Evolutionary conservation across 2,329 filamentous ascomycete genomes (phyloP).

Genomic region (Parasarocladium wereldwijsianum): DNA sequence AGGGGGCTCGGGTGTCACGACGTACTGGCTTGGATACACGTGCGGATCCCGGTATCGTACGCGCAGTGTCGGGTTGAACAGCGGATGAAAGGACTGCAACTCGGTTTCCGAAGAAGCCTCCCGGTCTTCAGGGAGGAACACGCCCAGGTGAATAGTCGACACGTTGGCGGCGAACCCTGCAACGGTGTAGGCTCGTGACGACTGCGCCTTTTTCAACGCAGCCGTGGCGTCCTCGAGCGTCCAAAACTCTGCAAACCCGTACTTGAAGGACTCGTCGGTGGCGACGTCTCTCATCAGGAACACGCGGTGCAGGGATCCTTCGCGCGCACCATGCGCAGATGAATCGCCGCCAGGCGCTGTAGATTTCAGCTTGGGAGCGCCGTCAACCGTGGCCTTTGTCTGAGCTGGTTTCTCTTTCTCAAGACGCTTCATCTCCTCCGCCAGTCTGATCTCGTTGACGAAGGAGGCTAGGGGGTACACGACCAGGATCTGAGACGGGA

Average conservation of each 20-base stretch:
- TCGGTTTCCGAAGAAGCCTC: slow-evolving; percentile 38
- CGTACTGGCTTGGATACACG: slow-evolving; percentile 52
- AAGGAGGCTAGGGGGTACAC: slow-evolving; percentile 56
- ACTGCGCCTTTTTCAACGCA: slow-evolving; percentile 57
- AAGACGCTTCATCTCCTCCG: slow-evolving; percentile 58
- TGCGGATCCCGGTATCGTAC: slow-evolving; percentile 66
- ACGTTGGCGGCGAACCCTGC: slow-evolving; percentile 56
- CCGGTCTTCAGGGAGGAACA: slow-evolving; percentile 62
- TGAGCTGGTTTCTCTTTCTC: slow-evolving; percentile 45
- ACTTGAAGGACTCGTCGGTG: slow-evolving; percentile 61
- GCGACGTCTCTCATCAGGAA: slow-evolving; percentile 61
- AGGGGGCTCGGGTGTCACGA: slow-evolving; percentile 37
- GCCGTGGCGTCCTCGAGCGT: slow-evolving; percentile 62
- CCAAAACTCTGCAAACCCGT: slow-evolving; percentile 74
- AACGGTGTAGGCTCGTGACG: slow-evolving; percentile 63
- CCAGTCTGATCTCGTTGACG: slow-evolving; percentile 58
- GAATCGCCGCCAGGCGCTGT: slow-evolving; percentile 40
- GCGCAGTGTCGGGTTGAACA: slow-evolving; percentile 51
- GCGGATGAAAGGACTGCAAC: slow-evolving; percentile 52
- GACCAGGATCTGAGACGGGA: slow-evolving; percentile 62
- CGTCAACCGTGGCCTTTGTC: slow-evolving; percentile 23
- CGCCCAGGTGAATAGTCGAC: slow-evolving; percentile 69
- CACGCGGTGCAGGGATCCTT: slow-evolving; percentile 61
- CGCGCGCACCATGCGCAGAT: slow-evolving; percentile 52
- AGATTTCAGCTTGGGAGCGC: slow-evolving; percentile 39